Conservation (phyloP, 371 early-diverging fungal genomes). For the Mortierella sp. region DNA sequence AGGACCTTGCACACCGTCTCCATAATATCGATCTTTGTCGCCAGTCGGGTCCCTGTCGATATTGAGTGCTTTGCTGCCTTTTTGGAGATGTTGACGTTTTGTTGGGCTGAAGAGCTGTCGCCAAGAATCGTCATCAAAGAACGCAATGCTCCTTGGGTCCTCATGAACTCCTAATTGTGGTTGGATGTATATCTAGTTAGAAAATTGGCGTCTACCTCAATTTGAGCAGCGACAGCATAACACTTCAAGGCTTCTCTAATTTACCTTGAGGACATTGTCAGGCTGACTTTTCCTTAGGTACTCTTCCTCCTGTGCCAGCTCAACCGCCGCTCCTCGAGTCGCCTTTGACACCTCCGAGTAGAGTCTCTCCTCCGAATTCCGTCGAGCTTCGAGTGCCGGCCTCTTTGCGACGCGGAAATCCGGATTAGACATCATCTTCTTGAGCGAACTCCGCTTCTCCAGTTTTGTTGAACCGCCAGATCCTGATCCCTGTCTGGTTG, state of each 20-base stretch:
- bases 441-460: constrained; percentile 22
- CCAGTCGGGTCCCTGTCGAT: constrained; percentile 37
- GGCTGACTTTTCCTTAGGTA: constrained; percentile 46
- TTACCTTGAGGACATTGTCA: constrained; percentile 54
- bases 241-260: neutral
- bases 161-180: constrained; percentile 54
- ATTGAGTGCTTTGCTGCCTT: constrained; percentile 22
- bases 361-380: constrained; percentile 46
- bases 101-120: constrained; percentile 21
- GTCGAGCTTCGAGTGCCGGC: constrained; percentile 24
- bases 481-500: constrained; percentile 7
- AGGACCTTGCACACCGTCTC: constrained; percentile 59
- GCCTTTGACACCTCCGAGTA: constrained; percentile 30
- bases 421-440: constrained; percentile 44
- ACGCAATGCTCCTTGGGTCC: constrained; percentile 55
- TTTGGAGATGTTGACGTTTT: constrained; percentile 12
- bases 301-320: constrained; percentile 53
- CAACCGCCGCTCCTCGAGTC: constrained; percentile 41
- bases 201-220: too few species aligned
- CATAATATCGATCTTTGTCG: constrained; percentile 59
- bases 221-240: too few species aligned
- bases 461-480: neutral
- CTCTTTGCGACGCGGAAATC: constrained; percentile 36
- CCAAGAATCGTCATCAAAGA: constrained; percentile 54
- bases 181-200: too few species aligned